Evolutionary conservation across 306 rosid species (phyloP), one percentile per base, ranked within the genome.

Genomic region (Prunus mume): DNA sequence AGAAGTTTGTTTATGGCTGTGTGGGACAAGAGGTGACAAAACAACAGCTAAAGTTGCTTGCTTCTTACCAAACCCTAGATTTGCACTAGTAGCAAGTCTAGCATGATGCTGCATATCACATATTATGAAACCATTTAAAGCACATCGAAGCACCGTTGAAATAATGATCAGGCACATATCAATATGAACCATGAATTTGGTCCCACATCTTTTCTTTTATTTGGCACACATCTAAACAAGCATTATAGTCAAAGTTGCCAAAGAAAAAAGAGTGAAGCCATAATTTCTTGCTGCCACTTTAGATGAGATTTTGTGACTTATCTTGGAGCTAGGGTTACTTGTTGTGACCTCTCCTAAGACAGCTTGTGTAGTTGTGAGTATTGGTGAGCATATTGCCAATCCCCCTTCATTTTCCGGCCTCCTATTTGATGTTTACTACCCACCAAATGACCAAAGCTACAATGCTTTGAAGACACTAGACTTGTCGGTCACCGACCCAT

Each of bases 401-500:
- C 32, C 18, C 18, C 46, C 25, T 34, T 34, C 45, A 19, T 65
- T 65, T 18, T 19, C 27, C 69, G 27, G 12, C 62, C 28, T 65
- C 49, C 49, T 34, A 25, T 43, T 81, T 80, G 87, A 83, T 83
- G 85, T 78, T 71, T 54, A 81, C 85, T 41, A 51, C 80, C 79
- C 76, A 86, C 78, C 81, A 71, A 78, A 81, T 2, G 43, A 38
- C 43, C 55, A 34, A 56, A 56, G 34, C 65, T 66, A 63, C 77
- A 64, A 71, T 79, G 89, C 87, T 87, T 91, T 82, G 62, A 82
- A 91, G 89, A 58, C 79, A 79, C 43, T 76, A 68, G 51, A 67
- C 72, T 19, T 82, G 79, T 55, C 79, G 71, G 66, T 84, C 83
- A 83, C 80, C 81, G 65, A 76, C 88, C 77, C 79, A 68, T 84